A percentile compares a stretch with the other conserved stretches of the same genome.
Conservation (phyloP, 2,329 filamentous ascomycete species). For the Colletotrichum falcatum region DNA sequence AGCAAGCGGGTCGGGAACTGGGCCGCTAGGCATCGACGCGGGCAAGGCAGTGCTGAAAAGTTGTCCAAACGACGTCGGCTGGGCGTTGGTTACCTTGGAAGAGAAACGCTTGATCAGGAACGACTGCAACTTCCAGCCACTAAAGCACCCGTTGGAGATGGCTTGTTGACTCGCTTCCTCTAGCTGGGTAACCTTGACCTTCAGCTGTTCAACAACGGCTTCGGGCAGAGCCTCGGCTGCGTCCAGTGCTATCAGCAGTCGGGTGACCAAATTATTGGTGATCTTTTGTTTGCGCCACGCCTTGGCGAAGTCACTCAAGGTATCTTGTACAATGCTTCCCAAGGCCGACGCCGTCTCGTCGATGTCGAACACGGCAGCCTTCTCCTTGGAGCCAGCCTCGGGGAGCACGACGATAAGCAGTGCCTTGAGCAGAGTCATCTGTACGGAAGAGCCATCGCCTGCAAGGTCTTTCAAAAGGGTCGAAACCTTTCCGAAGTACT, state of each 20-base stretch:
- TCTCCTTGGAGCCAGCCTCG: conserved; percentile 44
- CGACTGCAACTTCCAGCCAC: conserved; percentile 60
- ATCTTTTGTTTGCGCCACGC: conserved; percentile 33
- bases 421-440: conserved; percentile 52
- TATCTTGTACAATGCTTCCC: conserved; percentile 19
- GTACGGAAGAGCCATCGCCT: conserved; percentile 46
- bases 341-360: conserved; percentile 7
- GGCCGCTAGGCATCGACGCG: conserved; percentile 7
- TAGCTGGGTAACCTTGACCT: conserved; percentile 50
- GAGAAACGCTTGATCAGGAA: conserved; percentile 56
- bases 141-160: conserved; percentile 51
- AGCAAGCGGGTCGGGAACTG: conserved; percentile 24
- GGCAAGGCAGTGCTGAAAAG: conserved; percentile 35
- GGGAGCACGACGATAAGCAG: conserved; percentile 47
- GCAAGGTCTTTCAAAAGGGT: conserved; percentile 42
- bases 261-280: conserved; percentile 19
- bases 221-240: conserved; percentile 47
- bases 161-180: conserved; percentile 51
- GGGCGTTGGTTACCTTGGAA: conserved; percentile 47
- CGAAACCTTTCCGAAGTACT: conserved; percentile 52
- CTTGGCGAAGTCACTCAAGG: conserved; percentile 29
- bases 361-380: conserved; percentile 9
- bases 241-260: conserved; percentile 36
- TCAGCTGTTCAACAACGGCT: conserved; percentile 48
- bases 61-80: conserved; percentile 50